A percentile compares a stretch with the other conserved stretches of the same genome.
Evolutionary conservation across 805 yeast genomes (phyloP).

Genomic region (Saturnispora saitoi): DNA sequence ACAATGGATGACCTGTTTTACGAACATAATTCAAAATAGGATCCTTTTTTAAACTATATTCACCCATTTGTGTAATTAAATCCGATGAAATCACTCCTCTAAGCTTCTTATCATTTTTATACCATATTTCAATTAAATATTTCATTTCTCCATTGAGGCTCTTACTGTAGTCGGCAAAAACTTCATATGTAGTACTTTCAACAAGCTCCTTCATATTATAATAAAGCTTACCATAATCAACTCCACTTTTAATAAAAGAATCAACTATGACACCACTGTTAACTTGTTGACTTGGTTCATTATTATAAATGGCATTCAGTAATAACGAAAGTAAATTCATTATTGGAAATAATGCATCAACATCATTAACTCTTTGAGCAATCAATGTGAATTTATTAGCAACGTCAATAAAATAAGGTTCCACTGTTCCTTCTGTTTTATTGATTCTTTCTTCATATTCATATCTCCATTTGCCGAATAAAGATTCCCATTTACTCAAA

Average conservation of each 20-base stretch:
- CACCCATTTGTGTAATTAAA: conserved; percentile 34
- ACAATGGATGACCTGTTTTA: conserved; percentile 30
- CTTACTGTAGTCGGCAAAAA: conserved; percentile 36
- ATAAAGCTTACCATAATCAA: conserved; percentile 56
- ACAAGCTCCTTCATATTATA: conserved; percentile 54
- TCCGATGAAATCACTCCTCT: conserved; percentile 47
- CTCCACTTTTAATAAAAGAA: conserved; percentile 55
- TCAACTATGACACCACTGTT: conserved; percentile 49
- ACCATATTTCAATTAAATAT: conserved; percentile 61
- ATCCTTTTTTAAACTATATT: conserved; percentile 45
- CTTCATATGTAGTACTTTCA: conserved; percentile 48
- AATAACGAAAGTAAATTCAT: conserved; percentile 60
- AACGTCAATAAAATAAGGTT: conserved; percentile 33
- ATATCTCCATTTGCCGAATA: conserved; percentile 44
- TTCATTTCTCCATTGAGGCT: conserved; percentile 46
- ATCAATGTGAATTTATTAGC: conserved; percentile 31
- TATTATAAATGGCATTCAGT: conserved; percentile 41
- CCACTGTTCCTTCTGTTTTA: conserved; percentile 16
- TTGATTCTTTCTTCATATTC: conserved; percentile 22
- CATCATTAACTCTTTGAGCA: conserved; percentile 57
- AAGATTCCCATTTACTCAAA: conserved; percentile 67
- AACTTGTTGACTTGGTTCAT: conserved; percentile 15
- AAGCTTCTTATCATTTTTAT: conserved; percentile 51
- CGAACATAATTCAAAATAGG: conserved; percentile 46
- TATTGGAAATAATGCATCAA: conserved; percentile 76